Conservation (phyloP, 1,284 basidiomycete genomes). For the Austroboletus sp. region DNA sequence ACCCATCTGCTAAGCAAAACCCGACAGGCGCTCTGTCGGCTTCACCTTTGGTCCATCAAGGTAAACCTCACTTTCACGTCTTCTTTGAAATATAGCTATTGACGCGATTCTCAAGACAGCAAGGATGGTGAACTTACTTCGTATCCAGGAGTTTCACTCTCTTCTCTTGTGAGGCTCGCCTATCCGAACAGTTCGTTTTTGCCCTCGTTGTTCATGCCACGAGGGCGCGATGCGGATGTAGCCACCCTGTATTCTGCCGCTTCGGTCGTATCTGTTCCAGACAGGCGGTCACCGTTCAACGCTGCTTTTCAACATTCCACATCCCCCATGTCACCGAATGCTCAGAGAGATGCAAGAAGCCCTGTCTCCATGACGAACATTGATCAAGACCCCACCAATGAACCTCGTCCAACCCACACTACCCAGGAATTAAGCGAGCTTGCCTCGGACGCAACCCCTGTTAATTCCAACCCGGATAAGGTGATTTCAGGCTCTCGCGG, state of each 20-base stretch:
- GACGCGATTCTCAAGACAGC: slow-evolving; percentile 17
- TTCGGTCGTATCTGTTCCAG: slow-evolving; percentile 65
- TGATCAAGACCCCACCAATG: slow-evolving; percentile 23
- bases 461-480: slow-evolving; percentile 57
- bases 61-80: slow-evolving; percentile 12
- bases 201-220: slow-evolving; percentile 30
- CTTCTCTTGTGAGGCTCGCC: slow-evolving; percentile 70
- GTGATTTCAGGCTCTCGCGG: slow-evolving; percentile 76
- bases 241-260: slow-evolving; percentile 80
- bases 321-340: slow-evolving; percentile 35
- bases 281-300: slow-evolving; percentile 35
- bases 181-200: slow-evolving; percentile 71
- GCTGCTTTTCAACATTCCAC: slow-evolving; percentile 33
- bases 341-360: slow-evolving; percentile 18
- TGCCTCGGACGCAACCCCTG: slow-evolving; percentile 70
- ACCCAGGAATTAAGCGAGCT: slow-evolving; percentile 66
- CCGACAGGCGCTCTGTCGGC: slow-evolving; percentile 18
- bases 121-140: slow-evolving; percentile 20
- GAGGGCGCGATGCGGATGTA: slow-evolving; percentile 61
- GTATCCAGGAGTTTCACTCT: slow-evolving; percentile 56
- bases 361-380: slow-evolving; percentile 17
- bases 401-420: slow-evolving; percentile 51
- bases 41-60: slow-evolving; percentile 14
- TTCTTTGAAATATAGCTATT: slow-evolving; percentile 4
- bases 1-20: slow-evolving; percentile 15